Evolutionary conservation across 2,329 filamentous ascomycete genomes (phyloP), one percentile per base, ranked within the genome.

Genomic region (Truncatella angustata): DNA sequence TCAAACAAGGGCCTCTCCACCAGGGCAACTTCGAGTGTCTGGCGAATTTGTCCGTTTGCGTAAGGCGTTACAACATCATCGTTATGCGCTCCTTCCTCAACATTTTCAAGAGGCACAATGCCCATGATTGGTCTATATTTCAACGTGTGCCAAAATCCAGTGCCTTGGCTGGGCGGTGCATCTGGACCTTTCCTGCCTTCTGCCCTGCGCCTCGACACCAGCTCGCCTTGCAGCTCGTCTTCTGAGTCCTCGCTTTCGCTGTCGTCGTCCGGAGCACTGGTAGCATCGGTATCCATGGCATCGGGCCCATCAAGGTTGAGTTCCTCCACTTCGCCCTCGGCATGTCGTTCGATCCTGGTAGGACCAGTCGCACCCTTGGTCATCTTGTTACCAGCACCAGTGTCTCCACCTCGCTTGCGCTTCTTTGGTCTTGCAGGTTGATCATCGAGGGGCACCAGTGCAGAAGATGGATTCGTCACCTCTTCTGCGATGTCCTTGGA

Each of bases 121-220:
- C 92, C 94, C 55, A 99, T 76, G 60, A 99, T 91, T n/a, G 92
- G 90, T 53, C 92, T 82, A 71, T 97, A 99, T 70, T 96, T 95
- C 77, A 88, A 91, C 4, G 92, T 96, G 66, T 86, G 84, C 90
- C 91, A 97, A 73, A 76, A 81, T 5, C 53, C 60, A 54, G 61
- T 60, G 52, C 50, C 61, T 46, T 58, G 56, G 51, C 51, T 51
- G 49, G 46, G 52, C 56, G 52, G 49, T 56, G 49, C 49, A 32
- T 39, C 60, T 35, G 24, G 62, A 49, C 14, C 64, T 58, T 34
- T 61, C 32, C 63, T 62, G 44, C 60, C 63, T 39, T 67, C 59
- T 24, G 58, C 55, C 32, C 56, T 59, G 12, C 65, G 62, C n/a
- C 65, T 57, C 23, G 65, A 54, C 6, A 63, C 63, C 18, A 69